These are phyloP conservation scores for Dipteronia dyeriana DNA, from an alignment of 345 rosid genomes.

Conservation along the genomic window DNA sequence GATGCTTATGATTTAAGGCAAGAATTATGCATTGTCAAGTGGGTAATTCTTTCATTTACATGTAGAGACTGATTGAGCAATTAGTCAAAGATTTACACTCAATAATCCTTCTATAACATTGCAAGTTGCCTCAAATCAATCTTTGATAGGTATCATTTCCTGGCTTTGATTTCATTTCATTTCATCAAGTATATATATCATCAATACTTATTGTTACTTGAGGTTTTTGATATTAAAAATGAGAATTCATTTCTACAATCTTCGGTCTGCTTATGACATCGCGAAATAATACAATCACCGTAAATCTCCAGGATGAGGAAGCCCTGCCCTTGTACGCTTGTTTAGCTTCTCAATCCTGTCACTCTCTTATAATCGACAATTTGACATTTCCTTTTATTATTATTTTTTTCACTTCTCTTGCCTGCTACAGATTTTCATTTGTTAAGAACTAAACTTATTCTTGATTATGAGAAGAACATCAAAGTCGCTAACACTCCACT, in stretches of 20 bases:
- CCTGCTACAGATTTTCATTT: neutral
- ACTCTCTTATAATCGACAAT: neutral
- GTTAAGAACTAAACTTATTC: neutral
- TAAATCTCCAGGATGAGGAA: conserved; percentile 7
- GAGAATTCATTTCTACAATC: neutral
- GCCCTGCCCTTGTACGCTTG: conserved; percentile 10
- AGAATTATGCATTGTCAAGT: neutral
- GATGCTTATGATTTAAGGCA: neutral
- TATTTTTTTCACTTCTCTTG: neutral
- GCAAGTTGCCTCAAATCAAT: no score
- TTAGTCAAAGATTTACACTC: neutral
- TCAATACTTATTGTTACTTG: no score
- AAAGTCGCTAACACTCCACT: conserved; percentile 62
- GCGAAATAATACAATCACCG: neutral
- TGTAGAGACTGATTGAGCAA: neutral
- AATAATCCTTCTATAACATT: no score
- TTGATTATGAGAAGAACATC: conserved; percentile 40
- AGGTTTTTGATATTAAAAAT: neutral
- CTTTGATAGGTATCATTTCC: neutral
- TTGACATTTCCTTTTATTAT: neutral
- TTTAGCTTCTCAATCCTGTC: conserved; percentile 8
- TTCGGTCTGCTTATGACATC: neutral
- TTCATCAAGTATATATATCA: no score
- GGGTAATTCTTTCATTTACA: neutral
- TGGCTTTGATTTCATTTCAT: neutral